These are phyloP conservation scores for Erodium maritimum DNA, from an alignment of 345 rosid species.

Conservation along the genomic window DNA sequence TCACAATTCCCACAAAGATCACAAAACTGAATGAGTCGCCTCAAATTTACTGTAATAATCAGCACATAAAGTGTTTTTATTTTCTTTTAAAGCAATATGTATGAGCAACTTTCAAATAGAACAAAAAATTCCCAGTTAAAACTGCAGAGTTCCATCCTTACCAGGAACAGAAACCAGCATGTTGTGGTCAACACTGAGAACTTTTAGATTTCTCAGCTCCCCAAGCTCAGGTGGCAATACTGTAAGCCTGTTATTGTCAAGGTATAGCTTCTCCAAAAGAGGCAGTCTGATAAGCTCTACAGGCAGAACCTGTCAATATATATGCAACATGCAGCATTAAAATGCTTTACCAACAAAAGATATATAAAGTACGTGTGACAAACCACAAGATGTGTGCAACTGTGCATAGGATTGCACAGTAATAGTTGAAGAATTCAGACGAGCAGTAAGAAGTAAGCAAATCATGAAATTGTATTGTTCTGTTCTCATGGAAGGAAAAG, in stretches of 20 bases:
- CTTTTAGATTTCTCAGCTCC: constrained; percentile 52
- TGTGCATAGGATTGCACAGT: no score
- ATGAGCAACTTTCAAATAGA: background rate
- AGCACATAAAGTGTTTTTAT: background rate
- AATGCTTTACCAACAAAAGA: background rate
- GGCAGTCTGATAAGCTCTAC: constrained; percentile 73
- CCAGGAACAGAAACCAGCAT: constrained; percentile 85
- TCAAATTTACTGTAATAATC: background rate
- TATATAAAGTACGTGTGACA: background rate
- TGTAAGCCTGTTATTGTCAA: constrained; percentile 68
- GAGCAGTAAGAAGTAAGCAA: background rate
- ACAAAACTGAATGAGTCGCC: constrained; percentile 4
- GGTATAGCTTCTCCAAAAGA: constrained; percentile 72
- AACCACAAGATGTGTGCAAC: no score
- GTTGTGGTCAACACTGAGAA: constrained; percentile 74
- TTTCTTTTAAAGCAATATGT: no score
- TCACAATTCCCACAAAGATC: constrained; percentile 21
- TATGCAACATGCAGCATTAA: constrained; percentile 1
- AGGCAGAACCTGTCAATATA: constrained; percentile 54
- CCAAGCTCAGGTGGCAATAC: constrained; percentile 89
- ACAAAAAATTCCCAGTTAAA: background rate
- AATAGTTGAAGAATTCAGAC: no score
- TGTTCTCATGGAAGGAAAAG: background rate
- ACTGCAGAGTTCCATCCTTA: constrained; percentile 18
- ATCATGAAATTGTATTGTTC: background rate